Percentiles rank a stretch among this genome's conserved stretches.
Conservation (phyloP, 2,329 filamentous ascomycete species). For the Cladorrhinum sp. region DNA sequence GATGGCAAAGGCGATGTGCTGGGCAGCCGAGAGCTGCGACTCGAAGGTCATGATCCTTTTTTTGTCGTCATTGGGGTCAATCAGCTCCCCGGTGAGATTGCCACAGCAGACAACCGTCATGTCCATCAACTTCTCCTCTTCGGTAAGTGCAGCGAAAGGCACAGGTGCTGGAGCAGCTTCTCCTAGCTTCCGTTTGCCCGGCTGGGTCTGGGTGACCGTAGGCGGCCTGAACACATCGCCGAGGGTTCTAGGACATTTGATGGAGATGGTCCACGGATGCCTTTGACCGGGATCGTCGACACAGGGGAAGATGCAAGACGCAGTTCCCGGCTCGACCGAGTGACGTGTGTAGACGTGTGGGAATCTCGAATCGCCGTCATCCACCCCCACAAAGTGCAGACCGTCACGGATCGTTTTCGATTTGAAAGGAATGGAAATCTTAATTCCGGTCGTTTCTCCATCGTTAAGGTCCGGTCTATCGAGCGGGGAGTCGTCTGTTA, state of each 20-base stretch:
- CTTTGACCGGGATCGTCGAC: constrained; percentile 80
- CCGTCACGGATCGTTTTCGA: constrained; percentile 77
- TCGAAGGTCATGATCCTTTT: constrained; percentile 88
- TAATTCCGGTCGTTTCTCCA: constrained; percentile 28
- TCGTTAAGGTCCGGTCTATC: constrained; percentile 20
- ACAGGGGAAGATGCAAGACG: constrained; percentile 88
- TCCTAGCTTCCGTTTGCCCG: constrained; percentile 37
- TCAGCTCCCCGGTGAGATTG: constrained; percentile 77
- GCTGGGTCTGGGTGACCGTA: constrained; percentile 38
- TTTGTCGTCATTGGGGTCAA: constrained; percentile 70
- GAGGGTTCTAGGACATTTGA: constrained; percentile 81
- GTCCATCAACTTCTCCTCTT: constrained; percentile 84
- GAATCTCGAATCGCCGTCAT: constrained; percentile 75
- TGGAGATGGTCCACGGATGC: constrained; percentile 82
- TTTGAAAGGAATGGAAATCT: constrained; percentile 69
- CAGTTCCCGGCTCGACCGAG: constrained; percentile 71
- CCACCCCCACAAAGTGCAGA: constrained; percentile 84
- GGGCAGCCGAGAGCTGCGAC: constrained; percentile 69
- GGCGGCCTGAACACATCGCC: constrained; percentile 67
- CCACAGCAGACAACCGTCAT: constrained; percentile 90
- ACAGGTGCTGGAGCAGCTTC: constrained; percentile 31
- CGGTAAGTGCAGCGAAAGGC: constrained; percentile 42
- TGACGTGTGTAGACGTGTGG: constrained; percentile 90
- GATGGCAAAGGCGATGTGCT: constrained; percentile 89
- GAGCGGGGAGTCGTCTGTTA: constrained; percentile 20